A percentile compares a stretch with the other conserved stretches of the same genome.
These are phyloP conservation scores for Jaltomata sinuosa DNA, from an alignment of 257 asterid species.

Conservation along the genomic window DNA sequence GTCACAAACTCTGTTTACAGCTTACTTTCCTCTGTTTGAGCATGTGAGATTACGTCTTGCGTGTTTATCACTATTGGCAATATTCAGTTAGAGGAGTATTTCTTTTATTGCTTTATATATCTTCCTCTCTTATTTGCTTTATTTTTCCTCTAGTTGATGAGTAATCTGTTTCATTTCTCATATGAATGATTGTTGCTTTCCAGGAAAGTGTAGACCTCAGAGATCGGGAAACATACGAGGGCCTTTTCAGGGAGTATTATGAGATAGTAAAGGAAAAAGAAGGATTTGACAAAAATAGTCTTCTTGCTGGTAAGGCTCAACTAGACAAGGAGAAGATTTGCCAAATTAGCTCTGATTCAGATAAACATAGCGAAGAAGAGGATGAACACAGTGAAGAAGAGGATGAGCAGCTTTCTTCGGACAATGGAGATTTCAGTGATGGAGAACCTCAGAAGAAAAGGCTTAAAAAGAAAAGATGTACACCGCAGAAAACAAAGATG, in stretches of 20 bases:
- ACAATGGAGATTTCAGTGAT: conserved; percentile 23
- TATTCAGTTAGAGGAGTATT: not conserved
- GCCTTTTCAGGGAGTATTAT: conserved; percentile 71
- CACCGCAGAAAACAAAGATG: conserved; percentile 10
- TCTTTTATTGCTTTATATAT: not conserved
- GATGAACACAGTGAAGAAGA: conserved; percentile 31
- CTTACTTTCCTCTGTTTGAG: not conserved
- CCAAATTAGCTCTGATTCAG: conserved; percentile 23
- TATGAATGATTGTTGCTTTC: conserved; percentile 11
- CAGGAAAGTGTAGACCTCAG: conserved; percentile 63
- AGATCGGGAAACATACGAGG: conserved; percentile 62
- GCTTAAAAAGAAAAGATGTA: conserved; percentile 19
- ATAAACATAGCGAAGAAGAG: conserved; percentile 28
- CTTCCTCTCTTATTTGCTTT: not conserved
- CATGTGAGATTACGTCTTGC: not conserved
- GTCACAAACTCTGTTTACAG: not conserved
- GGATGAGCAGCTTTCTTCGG: conserved; percentile 30
- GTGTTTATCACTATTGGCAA: not conserved
- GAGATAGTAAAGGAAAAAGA: conserved; percentile 29
- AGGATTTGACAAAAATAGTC: conserved; percentile 29
- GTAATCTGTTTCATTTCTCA: not conserved
- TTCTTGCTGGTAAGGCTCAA: conserved; percentile 34
- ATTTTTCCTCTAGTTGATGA: not conserved
- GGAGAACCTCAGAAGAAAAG: conserved; percentile 9
- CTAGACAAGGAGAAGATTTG: conserved; percentile 9